phyloP scores from a whole-genome alignment of 2,329 filamentous ascomycete species.

The Conoideocrella luteorostrata region DNA sequence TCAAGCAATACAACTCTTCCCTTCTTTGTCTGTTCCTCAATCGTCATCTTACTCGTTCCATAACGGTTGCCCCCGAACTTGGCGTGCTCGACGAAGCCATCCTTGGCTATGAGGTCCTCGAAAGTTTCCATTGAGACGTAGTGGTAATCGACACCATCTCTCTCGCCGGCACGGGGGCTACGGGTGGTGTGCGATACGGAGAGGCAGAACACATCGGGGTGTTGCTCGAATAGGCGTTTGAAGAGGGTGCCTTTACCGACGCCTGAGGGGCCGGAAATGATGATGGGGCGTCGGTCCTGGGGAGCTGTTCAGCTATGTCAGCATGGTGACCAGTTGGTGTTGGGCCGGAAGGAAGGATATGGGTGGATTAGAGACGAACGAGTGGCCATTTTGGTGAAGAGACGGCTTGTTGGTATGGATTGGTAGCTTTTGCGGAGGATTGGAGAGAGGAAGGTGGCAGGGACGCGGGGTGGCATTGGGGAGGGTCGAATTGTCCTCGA shows the following conservation, averaged over 20 bases:
- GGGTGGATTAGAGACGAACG: constrained; percentile 9
- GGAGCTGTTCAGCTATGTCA: constrained; percentile 21
- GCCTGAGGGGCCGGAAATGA: constrained; percentile 73
- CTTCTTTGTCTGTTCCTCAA: constrained; percentile 65
- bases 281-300: constrained; percentile 54
- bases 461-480: constrained; percentile 10
- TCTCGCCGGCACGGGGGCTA: constrained; percentile 65
- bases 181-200: constrained; percentile 76
- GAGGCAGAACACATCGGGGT: constrained; percentile 46
- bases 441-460: neutral
- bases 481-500: neutral
- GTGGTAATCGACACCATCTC: constrained; percentile 74
- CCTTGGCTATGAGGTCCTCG: constrained; percentile 56
- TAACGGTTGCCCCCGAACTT: constrained; percentile 82
- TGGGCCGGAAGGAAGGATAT: neutral
- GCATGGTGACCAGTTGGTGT: too few species aligned
- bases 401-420: too few species aligned
- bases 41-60: constrained; percentile 74
- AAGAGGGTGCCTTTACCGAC: constrained; percentile 77
- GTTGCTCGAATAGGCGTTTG: constrained; percentile 57
- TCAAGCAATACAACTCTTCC: constrained; percentile 77
- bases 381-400: constrained; percentile 16
- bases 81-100: constrained; percentile 80
- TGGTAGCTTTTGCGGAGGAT: neutral
- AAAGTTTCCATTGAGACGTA: constrained; percentile 65